These are phyloP conservation scores for Candida andamanensis DNA, from an alignment of 805 yeast genomes.

Conservation along the genomic window DNA sequence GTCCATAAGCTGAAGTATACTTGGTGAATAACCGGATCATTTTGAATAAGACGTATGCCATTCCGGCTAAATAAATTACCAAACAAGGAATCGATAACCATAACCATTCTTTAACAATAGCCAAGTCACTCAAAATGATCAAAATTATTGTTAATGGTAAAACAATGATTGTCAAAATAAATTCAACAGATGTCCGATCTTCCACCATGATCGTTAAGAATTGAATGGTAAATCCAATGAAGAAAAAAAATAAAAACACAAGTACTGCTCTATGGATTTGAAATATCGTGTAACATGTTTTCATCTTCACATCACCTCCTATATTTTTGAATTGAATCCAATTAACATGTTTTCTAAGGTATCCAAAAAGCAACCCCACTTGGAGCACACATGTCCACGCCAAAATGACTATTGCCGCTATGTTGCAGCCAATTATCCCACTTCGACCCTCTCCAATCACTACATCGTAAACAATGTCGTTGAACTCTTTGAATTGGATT, in stretches of 20 bases:
- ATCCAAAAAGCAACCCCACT: conserved; percentile 21
- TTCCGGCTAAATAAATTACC: conserved; percentile 30
- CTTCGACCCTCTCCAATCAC: conserved; percentile 20
- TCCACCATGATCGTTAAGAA: conserved; percentile 42
- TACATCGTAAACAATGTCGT: conserved; percentile 16
- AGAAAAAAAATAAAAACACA: conserved; percentile 35
- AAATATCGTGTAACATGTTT: conserved; percentile 30
- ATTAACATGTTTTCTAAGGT: conserved; percentile 35
- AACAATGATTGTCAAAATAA: conserved; percentile 42
- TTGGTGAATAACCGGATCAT: conserved; percentile 41
- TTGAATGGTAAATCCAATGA: conserved; percentile 46
- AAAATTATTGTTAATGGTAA: conserved; percentile 39
- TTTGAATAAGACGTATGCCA: conserved; percentile 45
- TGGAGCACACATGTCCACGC: conserved; percentile 31
- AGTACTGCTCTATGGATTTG: conserved; percentile 32
- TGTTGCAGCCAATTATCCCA: conserved; percentile 34
- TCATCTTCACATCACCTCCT: conserved; percentile 42
- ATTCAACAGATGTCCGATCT: conserved; percentile 34
- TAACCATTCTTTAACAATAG: conserved; percentile 29
- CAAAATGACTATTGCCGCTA: conserved; percentile 39
- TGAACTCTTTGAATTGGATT: conserved; percentile 40
- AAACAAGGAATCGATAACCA: conserved; percentile 22
- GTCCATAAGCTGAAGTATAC: conserved; percentile 29
- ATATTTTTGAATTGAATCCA: conserved; percentile 46
- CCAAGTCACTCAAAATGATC: conserved; percentile 31